Base-by-base conservation (phyloP, 352 stramenopile genomes). In the Pythium dissimile region DNA sequence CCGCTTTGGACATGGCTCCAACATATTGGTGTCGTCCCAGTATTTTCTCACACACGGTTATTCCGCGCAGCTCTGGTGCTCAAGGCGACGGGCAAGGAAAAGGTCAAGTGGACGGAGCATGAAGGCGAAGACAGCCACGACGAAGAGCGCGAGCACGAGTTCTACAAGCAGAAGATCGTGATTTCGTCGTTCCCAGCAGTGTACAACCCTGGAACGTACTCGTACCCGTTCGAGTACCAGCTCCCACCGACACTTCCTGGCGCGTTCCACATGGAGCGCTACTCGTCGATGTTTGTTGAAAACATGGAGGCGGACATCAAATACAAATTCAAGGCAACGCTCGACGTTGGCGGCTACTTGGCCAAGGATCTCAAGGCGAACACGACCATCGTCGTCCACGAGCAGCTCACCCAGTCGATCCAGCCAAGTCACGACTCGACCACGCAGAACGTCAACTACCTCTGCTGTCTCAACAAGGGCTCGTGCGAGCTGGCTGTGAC, bases 281-380 rank as follows among this genome's bases (percentile, higher is more conserved):
- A 85, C 66, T 73, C 66, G 21, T 64, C 71, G 1, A 54, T 71
- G n/a, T 59, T 66, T 21, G 49, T 87, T 16, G 59, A 75, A 13
- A 64, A 81, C 12, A 35, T 88, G 18, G 62, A 71, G 28, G 80
- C 72, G 11, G 73, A 77, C 42, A 90, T 88, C 76, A 80, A 86
- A 67, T 90, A 90, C 72, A 87, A 85, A 49, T 75, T 88, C 67
- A 87, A 88, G 57, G 78, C 74, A 3, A 87, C 80, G 18, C 69
- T 88, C 7, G 77, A 85, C 30, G 76, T 90, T 21, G 58, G 61
- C 46, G 80, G 80, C 0, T 80, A 77, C 52, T 81, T 86, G 31
- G 54, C 79, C 11, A 82, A 70, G 6, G 80, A 90, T 38, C 67
- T 90, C 59, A 88, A 86, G 56, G 69, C 72, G 2, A 75, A 82